These are phyloP conservation scores for Nakaseomyces sp. DNA, from an alignment of 1,139 yeast species.

Conservation along the genomic window DNA sequence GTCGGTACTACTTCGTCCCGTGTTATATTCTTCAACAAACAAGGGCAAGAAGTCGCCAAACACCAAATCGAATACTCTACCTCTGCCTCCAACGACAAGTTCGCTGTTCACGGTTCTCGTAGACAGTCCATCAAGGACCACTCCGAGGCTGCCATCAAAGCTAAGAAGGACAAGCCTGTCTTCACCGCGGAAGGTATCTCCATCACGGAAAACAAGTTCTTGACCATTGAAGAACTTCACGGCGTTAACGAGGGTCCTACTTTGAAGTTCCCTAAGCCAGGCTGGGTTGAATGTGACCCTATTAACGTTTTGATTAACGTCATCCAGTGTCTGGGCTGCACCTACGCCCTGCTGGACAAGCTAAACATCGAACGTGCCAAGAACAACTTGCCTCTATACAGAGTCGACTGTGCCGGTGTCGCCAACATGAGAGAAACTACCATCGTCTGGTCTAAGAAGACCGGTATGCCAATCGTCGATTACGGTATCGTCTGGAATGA, in stretches of 20 bases:
- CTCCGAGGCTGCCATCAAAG: not conserved
- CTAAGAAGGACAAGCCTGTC: slow-evolving; percentile 38
- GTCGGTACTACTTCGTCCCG: slow-evolving; percentile 95
- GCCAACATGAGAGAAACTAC: slow-evolving; percentile 97
- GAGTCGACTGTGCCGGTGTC: slow-evolving; percentile 62
- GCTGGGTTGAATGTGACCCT: slow-evolving; percentile 95
- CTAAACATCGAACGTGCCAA: slow-evolving; percentile 44
- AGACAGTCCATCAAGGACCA: slow-evolving; percentile 23
- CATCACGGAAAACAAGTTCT: slow-evolving; percentile 45
- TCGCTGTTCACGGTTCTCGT: slow-evolving; percentile 25
- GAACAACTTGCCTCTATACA: slow-evolving; percentile 43
- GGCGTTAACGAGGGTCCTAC: slow-evolving; percentile 56
- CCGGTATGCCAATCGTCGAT: slow-evolving; percentile 75
- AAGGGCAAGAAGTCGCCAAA: slow-evolving; percentile 71
- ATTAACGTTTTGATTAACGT: slow-evolving; percentile 75
- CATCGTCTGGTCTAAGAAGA: slow-evolving; percentile 74
- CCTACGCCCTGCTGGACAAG: slow-evolving; percentile 49
- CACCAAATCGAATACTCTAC: slow-evolving; percentile 85
- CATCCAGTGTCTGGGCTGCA: slow-evolving; percentile 63
- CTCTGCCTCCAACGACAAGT: slow-evolving; percentile 45
- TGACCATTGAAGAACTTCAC: slow-evolving; percentile 50
- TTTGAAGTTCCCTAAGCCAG: slow-evolving; percentile 64
- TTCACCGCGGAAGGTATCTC: slow-evolving; percentile 72
- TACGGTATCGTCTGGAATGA: slow-evolving; percentile 94
- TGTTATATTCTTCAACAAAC: slow-evolving; percentile 66